Percentiles rank a stretch among this genome's conserved stretches.
Evolutionary conservation across 2,329 filamentous ascomycete species (phyloP).

Genomic region (Emergomyces pasteurianus): DNA sequence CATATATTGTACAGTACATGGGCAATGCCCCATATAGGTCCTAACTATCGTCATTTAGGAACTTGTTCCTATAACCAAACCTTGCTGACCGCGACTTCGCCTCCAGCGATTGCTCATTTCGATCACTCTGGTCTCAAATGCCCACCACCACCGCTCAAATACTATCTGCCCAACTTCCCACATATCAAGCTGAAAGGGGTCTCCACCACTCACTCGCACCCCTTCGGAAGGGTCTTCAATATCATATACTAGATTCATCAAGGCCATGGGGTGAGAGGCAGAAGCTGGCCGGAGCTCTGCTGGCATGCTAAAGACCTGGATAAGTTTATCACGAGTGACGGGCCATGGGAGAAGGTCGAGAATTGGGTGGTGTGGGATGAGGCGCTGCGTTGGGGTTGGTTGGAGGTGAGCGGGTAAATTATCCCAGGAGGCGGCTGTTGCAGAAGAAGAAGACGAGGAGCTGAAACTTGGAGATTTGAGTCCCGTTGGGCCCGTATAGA

Average conservation of each 20-base stretch:
- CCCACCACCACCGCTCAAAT: constrained; percentile 50
- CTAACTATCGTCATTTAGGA: not conserved
- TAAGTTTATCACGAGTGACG: constrained; percentile 40
- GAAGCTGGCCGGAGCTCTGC: constrained; percentile 36
- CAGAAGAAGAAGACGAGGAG: constrained; percentile 12
- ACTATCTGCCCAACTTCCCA: constrained; percentile 51
- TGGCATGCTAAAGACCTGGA: constrained; percentile 41
- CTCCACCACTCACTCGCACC: constrained; percentile 37
- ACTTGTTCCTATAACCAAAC: constrained; percentile 8
- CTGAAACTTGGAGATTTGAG: not conserved
- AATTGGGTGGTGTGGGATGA: constrained; percentile 45
- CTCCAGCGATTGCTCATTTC: constrained; percentile 43
- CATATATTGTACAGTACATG: not conserved
- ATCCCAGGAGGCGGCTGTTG: not conserved
- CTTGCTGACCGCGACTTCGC: constrained; percentile 32
- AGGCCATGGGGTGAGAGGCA: constrained; percentile 36
- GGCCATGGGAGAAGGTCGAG: constrained; percentile 50
- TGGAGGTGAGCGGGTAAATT: constrained; percentile 38
- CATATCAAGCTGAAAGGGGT: constrained; percentile 37
- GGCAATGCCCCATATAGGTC: not conserved
- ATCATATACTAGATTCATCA: constrained; percentile 45
- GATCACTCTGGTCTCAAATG: constrained; percentile 44
- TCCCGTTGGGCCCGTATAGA: constrained; percentile 20
- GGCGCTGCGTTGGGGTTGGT: constrained; percentile 40
- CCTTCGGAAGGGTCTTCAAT: constrained; percentile 45